Base-by-base conservation (phyloP, 2,329 filamentous ascomycete genomes). In the Hypoxylon sp. region DNA sequence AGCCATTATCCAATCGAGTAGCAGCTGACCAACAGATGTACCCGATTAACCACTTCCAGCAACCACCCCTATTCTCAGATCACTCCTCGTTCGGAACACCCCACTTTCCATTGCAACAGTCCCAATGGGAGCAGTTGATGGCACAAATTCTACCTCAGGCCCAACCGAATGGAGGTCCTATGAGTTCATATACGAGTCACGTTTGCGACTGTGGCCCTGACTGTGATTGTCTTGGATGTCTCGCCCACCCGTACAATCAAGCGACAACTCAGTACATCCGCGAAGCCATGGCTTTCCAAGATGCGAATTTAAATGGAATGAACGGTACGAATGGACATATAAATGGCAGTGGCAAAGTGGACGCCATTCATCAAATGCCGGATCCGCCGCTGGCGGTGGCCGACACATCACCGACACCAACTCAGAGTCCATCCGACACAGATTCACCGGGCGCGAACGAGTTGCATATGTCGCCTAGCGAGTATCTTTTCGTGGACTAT, bases 141-240 rank as follows among this genome's bases (percentile, higher is more conserved):
- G 69, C 57, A 7, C 66, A 52, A 26, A 48, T 63, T 8, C n/a
- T 61, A 18, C 63, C 55, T 42, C 61, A 61, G 6, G n/a, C 51
- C 6, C 55, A 62, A 36, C 40, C 60, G 9, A 60, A 62, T 16
- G 65, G 56, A 22, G 36, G 46, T 18, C 22, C 46, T 7, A 42
- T 38, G 8, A 40, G 28, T 26, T 50, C 54, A 18, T 64, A 66
- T 16, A 72, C 70, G 2, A 78, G 77, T 38, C 82, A 85, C 66
- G 79, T 81, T 22, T 92, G 90, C 71, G 81, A 81, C 49, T 92
- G 90, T 72, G 90, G 90, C 18, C 85, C 89, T 56, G 80, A 80
- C 26, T 92, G 90, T 69, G 84, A 88, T 69, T 92, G 90, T 72
- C 80, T 91, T 33, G 89, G 89, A 9, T 92, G 90, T 73, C 83